Evolutionary conservation across 495 filamentous ascomycete genomes (phyloP).

Genomic region (Cercophora newfieldiana): DNA sequence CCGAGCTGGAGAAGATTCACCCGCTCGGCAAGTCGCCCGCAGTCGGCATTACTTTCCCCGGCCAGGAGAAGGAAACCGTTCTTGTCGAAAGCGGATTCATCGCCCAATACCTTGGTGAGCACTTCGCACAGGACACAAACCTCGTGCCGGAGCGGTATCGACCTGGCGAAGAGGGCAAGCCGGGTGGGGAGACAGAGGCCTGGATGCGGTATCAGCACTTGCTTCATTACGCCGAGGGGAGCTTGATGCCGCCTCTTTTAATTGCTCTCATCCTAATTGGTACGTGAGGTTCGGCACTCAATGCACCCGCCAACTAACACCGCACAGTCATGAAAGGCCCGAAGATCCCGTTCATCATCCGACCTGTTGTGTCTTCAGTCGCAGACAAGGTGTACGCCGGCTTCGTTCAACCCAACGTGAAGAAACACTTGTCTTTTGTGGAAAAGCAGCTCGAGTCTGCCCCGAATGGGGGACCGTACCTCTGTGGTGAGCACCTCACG

Average conservation of each 20-base stretch:
- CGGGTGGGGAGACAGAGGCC: conserved; percentile 70
- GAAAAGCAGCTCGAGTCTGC: conserved; percentile 68
- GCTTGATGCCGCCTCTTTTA: conserved; percentile 29
- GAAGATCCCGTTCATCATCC: conserved; percentile 81
- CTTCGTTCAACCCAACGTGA: conserved; percentile 65
- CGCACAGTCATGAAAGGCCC: conserved; percentile 53
- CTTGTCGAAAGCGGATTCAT: conserved; percentile 82
- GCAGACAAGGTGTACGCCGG: conserved; percentile 58
- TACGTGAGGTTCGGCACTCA: neutral
- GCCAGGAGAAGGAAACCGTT: conserved; percentile 47
- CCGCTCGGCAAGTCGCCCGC: conserved; percentile 83
- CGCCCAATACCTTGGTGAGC: conserved; percentile 75
- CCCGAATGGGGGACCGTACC: conserved; percentile 55
- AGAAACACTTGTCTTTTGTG: conserved; percentile 67
- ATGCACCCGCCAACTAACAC: neutral
- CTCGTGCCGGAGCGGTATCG: conserved; percentile 66
- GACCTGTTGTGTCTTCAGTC: conserved; percentile 68
- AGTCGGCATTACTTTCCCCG: conserved; percentile 53
- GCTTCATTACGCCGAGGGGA: conserved; percentile 78
- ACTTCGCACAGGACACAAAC: conserved; percentile 54
- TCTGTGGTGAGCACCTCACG: conserved; percentile 72
- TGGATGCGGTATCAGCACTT: conserved; percentile 77
- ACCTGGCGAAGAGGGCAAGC: conserved; percentile 51
- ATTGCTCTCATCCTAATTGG: conserved; percentile 19
- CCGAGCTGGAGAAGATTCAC: conserved; percentile 73